Evolutionary conservation across 1,284 basidiomycete species (phyloP), one percentile per base, ranked within the genome.

Genomic region (Coriolopsis trogii): DNA sequence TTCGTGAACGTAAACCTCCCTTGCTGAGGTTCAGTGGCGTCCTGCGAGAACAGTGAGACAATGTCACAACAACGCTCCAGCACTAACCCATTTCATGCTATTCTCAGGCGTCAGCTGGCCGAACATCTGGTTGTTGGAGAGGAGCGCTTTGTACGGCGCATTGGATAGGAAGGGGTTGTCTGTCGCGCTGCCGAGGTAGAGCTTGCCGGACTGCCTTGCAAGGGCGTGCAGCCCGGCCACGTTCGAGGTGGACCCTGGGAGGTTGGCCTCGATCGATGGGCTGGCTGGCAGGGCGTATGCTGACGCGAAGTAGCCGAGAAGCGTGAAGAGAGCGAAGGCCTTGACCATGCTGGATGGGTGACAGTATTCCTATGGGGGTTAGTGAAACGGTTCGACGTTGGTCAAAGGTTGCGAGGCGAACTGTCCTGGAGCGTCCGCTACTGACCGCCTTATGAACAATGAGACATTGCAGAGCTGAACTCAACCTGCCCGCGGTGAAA

Each of bases 151-250:
- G 59, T 82, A 84, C 6, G 76, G 57, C 0, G 65, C 54, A 55
- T 84, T 75, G 3, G 63, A 72, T 28, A 82, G 66, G 61, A 82
- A 79, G 3, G 73, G 70, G 61, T 83, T 83, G 65, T 82, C 80
- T 0, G 81, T 83, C n/a, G 82, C 82, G 13, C 77, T 73, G 24
- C 83, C 82, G 48, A 84, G 80, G 69, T 85, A 84, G 26, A 71
- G 61, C 66, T 82, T 82, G 15, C 79, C 78, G 13, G 76, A 74
- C 20, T 76, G 67, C 55, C 70, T 72, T 2, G 80, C 79, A 18
- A 74, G 69, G 4, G 62, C 63, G 55, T 76, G 67, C 15, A 81
- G 65, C 25, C 61, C 64, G 5, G 63, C 59, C 2, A 63, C 67
- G 10, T 61, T 59, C 23, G 67, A 52, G 26, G 65, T 63, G 13